phyloP scores from a whole-genome alignment of 192 early-diverging fungal genomes.

The Coemansia sp. region DNA sequence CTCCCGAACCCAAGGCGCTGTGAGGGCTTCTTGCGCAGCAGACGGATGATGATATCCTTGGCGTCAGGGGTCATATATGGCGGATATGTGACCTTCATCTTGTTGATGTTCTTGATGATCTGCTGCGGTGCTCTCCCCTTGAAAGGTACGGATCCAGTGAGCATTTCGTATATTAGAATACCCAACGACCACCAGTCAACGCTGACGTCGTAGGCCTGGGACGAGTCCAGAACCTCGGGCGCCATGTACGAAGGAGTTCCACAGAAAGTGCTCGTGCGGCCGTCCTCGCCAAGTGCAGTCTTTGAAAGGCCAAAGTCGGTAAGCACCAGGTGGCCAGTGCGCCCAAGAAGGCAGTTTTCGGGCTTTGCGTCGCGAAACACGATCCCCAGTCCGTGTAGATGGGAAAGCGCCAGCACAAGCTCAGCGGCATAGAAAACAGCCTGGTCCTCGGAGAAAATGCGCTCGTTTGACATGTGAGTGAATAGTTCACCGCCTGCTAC shows the following conservation, averaged over 20 bases:
- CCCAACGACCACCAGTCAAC: constrained; percentile 95
- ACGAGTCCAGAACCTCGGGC: constrained; percentile 66
- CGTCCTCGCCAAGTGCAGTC: constrained; percentile 47
- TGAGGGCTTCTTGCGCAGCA: constrained; percentile 62
- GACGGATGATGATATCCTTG: constrained; percentile 72
- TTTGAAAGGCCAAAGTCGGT: constrained; percentile 97
- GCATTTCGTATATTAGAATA: constrained; percentile 88
- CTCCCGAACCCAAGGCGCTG: constrained; percentile 59
- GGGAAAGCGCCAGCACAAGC: constrained; percentile 80
- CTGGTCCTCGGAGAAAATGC: constrained; percentile 72
- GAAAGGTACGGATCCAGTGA: constrained; percentile 83
- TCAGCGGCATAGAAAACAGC: constrained; percentile 88
- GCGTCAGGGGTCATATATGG: constrained; percentile 77
- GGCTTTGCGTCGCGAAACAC: constrained; percentile 87
- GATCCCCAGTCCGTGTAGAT: constrained; percentile 85
- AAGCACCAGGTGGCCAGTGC: constrained; percentile 78
- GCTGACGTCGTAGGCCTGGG: constrained; percentile 62
- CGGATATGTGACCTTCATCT: constrained; percentile 78
- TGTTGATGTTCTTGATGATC: constrained; percentile 81
- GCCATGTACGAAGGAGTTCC: constrained; percentile 90
- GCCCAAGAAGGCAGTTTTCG: constrained; percentile 71
- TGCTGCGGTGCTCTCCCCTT: constrained; percentile 76
- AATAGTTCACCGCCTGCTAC: constrained; percentile 92
- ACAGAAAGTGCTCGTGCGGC: constrained; percentile 79
- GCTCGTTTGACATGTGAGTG: constrained; percentile 72